Conservation (phyloP, 1,139 yeast genomes). For the Nematodospora anomalae region DNA sequence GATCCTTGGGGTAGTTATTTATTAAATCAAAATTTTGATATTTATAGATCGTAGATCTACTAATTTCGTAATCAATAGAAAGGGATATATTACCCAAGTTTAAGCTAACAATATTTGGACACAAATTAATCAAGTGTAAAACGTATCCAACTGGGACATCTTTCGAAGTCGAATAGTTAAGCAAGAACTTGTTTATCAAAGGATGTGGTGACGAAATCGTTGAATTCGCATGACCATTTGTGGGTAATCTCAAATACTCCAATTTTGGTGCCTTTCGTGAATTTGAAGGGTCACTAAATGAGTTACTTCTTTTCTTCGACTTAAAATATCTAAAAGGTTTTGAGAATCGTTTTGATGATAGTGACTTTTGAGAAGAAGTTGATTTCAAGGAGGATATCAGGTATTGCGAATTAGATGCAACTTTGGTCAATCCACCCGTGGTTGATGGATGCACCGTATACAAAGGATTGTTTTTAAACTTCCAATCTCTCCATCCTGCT, state of each 20-base stretch:
- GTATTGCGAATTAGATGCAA: conserved; percentile 27
- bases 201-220: conserved; percentile 46
- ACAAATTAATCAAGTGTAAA: conserved; percentile 56
- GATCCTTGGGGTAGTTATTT: conserved; percentile 38
- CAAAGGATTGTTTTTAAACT: conserved; percentile 66
- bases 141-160: conserved; percentile 72
- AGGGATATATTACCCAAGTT: conserved; percentile 57
- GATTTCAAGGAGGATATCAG: conserved; percentile 22
- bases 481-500: conserved; percentile 93
- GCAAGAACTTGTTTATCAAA: conserved; percentile 53
- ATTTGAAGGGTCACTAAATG: conserved; percentile 10
- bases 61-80: conserved; percentile 59
- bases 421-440: conserved; percentile 23
- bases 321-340: conserved; percentile 28
- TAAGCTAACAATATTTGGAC: conserved; percentile 53
- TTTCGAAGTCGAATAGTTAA: conserved; percentile 56
- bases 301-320: conserved; percentile 22
- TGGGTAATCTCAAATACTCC: conserved; percentile 14
- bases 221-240: conserved; percentile 7
- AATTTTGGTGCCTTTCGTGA: conserved; percentile 14
- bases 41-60: conserved; percentile 29
- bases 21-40: conserved; percentile 41
- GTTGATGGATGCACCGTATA: conserved; percentile 39
- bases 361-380: conserved; percentile 18
- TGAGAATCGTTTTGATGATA: conserved; percentile 21